Conservation (phyloP, 2,329 filamentous ascomycete genomes). For the Venturia asperata region DNA sequence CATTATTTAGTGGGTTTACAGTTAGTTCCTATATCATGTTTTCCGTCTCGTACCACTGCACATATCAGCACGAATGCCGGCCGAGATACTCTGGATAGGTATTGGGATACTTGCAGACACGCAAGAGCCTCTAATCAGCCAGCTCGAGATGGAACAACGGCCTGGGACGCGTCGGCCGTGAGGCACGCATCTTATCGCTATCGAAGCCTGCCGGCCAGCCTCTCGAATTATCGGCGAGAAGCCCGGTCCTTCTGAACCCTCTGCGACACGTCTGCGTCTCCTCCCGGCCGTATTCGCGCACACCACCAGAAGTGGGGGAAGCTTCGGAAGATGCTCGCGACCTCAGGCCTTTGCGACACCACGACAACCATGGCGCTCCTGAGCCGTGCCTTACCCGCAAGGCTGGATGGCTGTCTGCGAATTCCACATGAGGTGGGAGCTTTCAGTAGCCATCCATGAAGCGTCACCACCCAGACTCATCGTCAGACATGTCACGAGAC, state of each 20-base stretch:
- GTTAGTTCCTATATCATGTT: constrained; percentile 60
- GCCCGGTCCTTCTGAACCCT: not conserved
- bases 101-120: constrained; percentile 25
- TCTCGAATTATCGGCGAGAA: not conserved
- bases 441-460: not conserved
- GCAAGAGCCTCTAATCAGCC: not conserved
- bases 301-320: not conserved
- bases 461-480: not conserved
- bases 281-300: too few relatives aligned
- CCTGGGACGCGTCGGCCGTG: not conserved
- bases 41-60: constrained; percentile 51
- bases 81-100: constrained; percentile 52
- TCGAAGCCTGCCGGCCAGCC: too few relatives aligned
- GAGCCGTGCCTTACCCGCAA: not conserved
- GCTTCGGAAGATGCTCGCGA: not conserved
- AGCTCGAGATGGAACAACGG: not conserved
- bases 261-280: not conserved
- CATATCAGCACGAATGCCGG: constrained; percentile 36
- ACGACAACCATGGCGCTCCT: not conserved
- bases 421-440: not conserved
- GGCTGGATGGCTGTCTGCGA: not conserved
- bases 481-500: constrained; percentile 9
- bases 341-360: too few relatives aligned
- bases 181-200: not conserved
- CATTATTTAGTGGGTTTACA: constrained; percentile 54